Base-by-base conservation (phyloP, 495 filamentous ascomycete species). In the Copromyces sp. region DNA sequence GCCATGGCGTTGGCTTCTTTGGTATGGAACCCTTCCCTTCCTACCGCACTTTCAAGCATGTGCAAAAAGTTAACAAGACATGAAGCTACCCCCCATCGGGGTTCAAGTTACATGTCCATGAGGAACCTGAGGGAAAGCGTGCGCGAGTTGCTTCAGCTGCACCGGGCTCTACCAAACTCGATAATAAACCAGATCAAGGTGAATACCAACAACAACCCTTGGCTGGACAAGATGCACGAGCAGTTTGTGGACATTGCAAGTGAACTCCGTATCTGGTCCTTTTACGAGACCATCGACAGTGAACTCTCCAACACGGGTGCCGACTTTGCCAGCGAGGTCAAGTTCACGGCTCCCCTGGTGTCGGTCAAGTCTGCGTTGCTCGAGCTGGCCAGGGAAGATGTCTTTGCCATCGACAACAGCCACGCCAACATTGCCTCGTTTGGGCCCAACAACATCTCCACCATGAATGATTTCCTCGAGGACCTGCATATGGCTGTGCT, bases 201-300 rank as follows among this genome's bases (percentile, higher is more conserved):
- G 24, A 61, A 61, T 35, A 61, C 24, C 24, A 61, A 35, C 53
- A 84, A 83, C n/a, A 84, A 87, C 70, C 75, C 80, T 12, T 72
- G 79, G 2, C 77, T 91, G 16, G 76, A 86, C 71, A 77, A 78
- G 39, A 80, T 90, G 42, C 86, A 89, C 16, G 84, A 87, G 12
- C 80, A 84, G 35, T 92, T 91, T 76, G 85, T 85, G 72, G 82
- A 85, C 8, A 84, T 90, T 17, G 86, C 88, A 3, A 85, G 86
- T 44, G 89, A 91, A 69, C 82, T 91, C 61, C 88, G 87, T 68
- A 80, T 92, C n/a, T 91, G 89, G 87, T 88, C 88, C 4, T 89
- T 91, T 39, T 86, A 89, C 41, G 90, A 91, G 76, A 91, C 87
- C 0, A 77, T 86, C 3, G 90, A 92, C 74, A 90, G 89, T 0